Evolutionary conservation across 805 yeast species (phyloP).

Genomic region (Kodamaea fukazawae): DNA sequence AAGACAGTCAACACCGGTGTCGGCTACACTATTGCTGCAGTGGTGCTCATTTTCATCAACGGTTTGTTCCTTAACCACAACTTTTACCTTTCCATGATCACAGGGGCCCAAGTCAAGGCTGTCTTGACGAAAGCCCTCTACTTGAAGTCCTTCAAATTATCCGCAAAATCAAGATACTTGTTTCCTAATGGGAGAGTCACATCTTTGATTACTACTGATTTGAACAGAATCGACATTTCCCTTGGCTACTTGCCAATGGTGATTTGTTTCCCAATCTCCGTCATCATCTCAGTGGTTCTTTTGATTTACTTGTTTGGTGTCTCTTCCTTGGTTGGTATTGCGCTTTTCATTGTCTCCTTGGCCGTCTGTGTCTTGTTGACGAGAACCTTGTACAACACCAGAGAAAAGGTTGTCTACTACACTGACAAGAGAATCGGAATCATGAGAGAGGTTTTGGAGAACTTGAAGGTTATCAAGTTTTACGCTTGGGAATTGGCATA

Average conservation of each 20-base stretch:
- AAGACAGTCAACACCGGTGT: conserved; percentile 56
- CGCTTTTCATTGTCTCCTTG: conserved; percentile 36
- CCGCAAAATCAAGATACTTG: conserved; percentile 29
- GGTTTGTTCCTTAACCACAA: conserved; percentile 42
- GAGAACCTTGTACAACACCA: conserved; percentile 30
- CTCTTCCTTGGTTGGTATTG: conserved; percentile 41
- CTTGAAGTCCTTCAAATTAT: conserved; percentile 37
- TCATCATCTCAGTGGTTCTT: conserved; percentile 36
- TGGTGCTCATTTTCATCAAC: conserved; percentile 47
- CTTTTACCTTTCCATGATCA: conserved; percentile 41
- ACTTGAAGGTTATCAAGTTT: conserved; percentile 43
- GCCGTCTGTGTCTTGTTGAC: conserved; percentile 34
- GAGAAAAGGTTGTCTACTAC: conserved; percentile 35
- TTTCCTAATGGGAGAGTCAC: conserved; percentile 42
- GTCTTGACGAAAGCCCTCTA: conserved; percentile 39
- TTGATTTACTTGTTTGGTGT: conserved; percentile 38
- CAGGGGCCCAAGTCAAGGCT: conserved; percentile 42
- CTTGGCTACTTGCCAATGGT: conserved; percentile 43
- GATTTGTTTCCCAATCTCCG: conserved; percentile 42
- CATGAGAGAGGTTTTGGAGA: conserved; percentile 42
- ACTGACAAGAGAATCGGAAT: conserved; percentile 43
- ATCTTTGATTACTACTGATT: conserved; percentile 42
- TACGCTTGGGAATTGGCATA: conserved; percentile 49
- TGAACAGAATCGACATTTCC: conserved; percentile 43
- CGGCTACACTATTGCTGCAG: conserved; percentile 73